Evolutionary conservation across 2,329 filamentous ascomycete genomes (phyloP), one percentile per base, ranked within the genome.

Genomic region (Colletotrichum sp.): DNA sequence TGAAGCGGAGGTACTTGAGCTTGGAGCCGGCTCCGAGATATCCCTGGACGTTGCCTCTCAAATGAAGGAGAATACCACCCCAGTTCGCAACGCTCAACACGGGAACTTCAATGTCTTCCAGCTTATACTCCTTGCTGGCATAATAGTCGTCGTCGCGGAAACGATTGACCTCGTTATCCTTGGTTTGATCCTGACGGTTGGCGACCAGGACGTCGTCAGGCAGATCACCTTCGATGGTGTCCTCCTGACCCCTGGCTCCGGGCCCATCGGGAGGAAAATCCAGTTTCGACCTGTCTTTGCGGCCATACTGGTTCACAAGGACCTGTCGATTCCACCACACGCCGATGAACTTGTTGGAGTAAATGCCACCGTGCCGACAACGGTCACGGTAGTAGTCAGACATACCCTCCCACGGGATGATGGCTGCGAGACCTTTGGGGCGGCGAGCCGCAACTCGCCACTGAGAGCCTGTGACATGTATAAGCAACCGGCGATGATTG

Each of bases 301-400:
- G 86, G 1, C 93, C 93, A 76, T 95, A 95, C 81, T 95, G 93
- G 79, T 94, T 95, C 0, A 87, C 86, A 9, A 93, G 85, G 8
- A 94, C 91, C 80, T 94, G 92, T 0, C 91, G 87, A 79, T 93
- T 88, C 92, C 92, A 94, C 92, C 92, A 94, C 79, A 93, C 91
- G 15, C 84, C 80, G 79, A 93, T 93, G 79, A 92, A 92, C 0
- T 80, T 81, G 78, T 92, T 89, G 0, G 90, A 90, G 3, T 92
- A 80, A 62, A 93, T 93, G 0, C 92, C 92, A 1, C 92, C 92
- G 73, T 93, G 92, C 0, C 91, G 87, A 77, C 89, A 92, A 1
- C 90, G 84, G 76, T 93, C 92, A 2, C 89, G 82, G 79, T 90
- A 91, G 77, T 88, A 89, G 76, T 90, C 89, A 0, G 87, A 88